Evolutionary conservation across 2,329 filamentous ascomycete species (phyloP), one percentile per base, ranked within the genome.

Genomic region (Aspergillus quadrilineatus): DNA sequence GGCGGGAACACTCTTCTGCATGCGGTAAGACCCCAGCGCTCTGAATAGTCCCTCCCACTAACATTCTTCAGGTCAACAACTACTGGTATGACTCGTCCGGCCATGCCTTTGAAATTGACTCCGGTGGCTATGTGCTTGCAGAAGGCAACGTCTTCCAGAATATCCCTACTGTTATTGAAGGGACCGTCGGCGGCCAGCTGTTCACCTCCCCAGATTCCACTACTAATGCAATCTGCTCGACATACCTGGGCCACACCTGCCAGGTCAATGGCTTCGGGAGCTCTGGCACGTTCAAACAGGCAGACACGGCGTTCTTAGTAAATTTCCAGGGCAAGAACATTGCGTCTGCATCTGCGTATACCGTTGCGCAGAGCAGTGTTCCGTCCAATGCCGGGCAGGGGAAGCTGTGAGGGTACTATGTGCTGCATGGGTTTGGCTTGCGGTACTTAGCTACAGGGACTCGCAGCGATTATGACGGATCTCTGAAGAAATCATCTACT

Each of bases 91-190:
- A 79, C 65, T 82, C 79, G 69, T 67, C 71, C 17, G 79, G 80
- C 47, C 84, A 86, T 71, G 80, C 82, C n/a, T 85, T 85, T 67
- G 84, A 84, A 69, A 54, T 78, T 43, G 75, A 74, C 50, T 48
- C 67, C 4, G 76, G 76, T 39, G 72, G 64, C 51, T 73, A 73
- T 62, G 77, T 82, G 43, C 73, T 85, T 15, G 79, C 79, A 2
- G 83, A 85, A 71, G 83, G 83, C 36, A 84, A 83, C 63, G 71
- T 81, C 48, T 85, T 85, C 76, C 77, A 83, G 69, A 80, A 82
- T 62, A 77, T 85, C 54, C 67, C 70, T n/a, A 71, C 26, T 10
- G 68, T 72, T 12, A 67, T 75, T 3, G 30, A 59, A 26, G 59
- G 50, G 37, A 70, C 72, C 14, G 68, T 75, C 12, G 48, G 34